Percentiles rank a stretch among this genome's conserved stretches.
Conservation (phyloP, 768 basidiomycete species). For the Phylloporus sp. region DNA sequence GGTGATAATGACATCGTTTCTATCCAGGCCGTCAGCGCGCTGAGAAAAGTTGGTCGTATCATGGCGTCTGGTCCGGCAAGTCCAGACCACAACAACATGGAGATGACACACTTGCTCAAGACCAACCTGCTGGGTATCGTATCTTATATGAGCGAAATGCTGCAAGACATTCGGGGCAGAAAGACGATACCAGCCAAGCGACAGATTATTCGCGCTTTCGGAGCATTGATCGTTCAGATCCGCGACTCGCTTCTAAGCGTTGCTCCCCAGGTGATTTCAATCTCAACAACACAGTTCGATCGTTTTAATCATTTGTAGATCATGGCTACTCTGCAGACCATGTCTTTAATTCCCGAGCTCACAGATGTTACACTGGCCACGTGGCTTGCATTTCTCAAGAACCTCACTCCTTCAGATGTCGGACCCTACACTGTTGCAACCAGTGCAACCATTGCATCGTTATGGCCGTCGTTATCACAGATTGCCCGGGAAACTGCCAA, state of each 20-base stretch:
- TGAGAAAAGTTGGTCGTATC: slow-evolving; percentile 42
- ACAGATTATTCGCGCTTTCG: slow-evolving; percentile 76
- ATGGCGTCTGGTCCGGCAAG: slow-evolving; percentile 23
- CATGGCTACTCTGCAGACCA: slow-evolving; percentile 93
- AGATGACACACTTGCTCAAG: slow-evolving; percentile 62
- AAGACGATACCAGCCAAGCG: slow-evolving; percentile 64
- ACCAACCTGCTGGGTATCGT: slow-evolving; percentile 81
- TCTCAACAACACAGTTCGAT: slow-evolving; percentile 1
- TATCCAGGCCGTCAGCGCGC: slow-evolving; percentile 44
- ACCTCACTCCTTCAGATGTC: slow-evolving; percentile 63
- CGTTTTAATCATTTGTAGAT: slow-evolving; percentile 49
- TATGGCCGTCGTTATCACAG: slow-evolving; percentile 65
- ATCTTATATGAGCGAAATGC: slow-evolving; percentile 76
- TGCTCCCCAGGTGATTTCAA: slow-evolving; percentile 73
- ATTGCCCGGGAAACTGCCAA: slow-evolving; percentile 51
- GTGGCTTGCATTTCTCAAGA: slow-evolving; percentile 75
- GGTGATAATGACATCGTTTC: slow-evolving; percentile 33
- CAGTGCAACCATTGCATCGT: slow-evolving; percentile 75
- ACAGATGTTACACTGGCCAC: slow-evolving; percentile 74
- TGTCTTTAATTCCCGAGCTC: slow-evolving; percentile 70
- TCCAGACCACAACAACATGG: slow-evolving; percentile 29
- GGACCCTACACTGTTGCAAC: slow-evolving; percentile 85
- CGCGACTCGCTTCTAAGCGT: slow-evolving; percentile 70
- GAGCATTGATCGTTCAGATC: slow-evolving; percentile 63
- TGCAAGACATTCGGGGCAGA: slow-evolving; percentile 82